phyloP scores from a whole-genome alignment of 192 early-diverging fungal species.

The Jimgerdemannia flammicorona region DNA sequence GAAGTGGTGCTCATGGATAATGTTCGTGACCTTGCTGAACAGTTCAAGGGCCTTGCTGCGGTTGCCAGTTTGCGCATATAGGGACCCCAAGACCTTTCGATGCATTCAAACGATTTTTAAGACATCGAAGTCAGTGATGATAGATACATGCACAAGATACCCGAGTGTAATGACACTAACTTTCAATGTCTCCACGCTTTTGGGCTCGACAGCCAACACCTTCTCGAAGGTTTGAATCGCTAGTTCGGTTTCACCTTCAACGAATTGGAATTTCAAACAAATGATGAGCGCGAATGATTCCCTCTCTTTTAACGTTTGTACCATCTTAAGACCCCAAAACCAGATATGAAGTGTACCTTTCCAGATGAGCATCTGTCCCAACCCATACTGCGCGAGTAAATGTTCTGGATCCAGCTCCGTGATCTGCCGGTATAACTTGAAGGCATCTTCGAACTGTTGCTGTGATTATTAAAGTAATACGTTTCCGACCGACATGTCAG shows the following conservation, averaged over 20 bases:
- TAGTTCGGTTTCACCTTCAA: slow-evolving; percentile 34
- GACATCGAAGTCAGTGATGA: neutral
- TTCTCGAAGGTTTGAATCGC: slow-evolving; percentile 53
- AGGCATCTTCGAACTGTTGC: slow-evolving; percentile 70
- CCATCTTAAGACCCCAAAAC: slow-evolving; percentile 8
- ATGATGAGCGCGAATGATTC: neutral
- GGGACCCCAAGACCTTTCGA: slow-evolving; percentile 48
- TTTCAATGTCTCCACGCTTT: slow-evolving; percentile 62
- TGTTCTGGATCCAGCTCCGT: slow-evolving; percentile 65
- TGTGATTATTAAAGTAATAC: slow-evolving; percentile 3
- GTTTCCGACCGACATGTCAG: no score
- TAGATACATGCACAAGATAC: neutral
- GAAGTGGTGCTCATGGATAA: slow-evolving; percentile 19
- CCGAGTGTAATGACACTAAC: slow-evolving; percentile 17
- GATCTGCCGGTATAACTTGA: slow-evolving; percentile 62
- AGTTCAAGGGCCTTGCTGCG: slow-evolving; percentile 62
- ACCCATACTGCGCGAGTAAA: slow-evolving; percentile 63
- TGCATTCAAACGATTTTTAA: neutral
- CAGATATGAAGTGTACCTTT: slow-evolving; percentile 30
- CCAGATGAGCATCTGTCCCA: slow-evolving; percentile 71
- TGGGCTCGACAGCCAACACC: slow-evolving; percentile 52
- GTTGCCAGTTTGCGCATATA: slow-evolving; percentile 59
- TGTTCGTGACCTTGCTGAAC: slow-evolving; percentile 55
- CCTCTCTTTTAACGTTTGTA: neutral
- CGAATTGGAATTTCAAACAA: neutral